Conservation (phyloP, 2,329 filamentous ascomycete genomes). For the Elsinoe fawcettii region DNA sequence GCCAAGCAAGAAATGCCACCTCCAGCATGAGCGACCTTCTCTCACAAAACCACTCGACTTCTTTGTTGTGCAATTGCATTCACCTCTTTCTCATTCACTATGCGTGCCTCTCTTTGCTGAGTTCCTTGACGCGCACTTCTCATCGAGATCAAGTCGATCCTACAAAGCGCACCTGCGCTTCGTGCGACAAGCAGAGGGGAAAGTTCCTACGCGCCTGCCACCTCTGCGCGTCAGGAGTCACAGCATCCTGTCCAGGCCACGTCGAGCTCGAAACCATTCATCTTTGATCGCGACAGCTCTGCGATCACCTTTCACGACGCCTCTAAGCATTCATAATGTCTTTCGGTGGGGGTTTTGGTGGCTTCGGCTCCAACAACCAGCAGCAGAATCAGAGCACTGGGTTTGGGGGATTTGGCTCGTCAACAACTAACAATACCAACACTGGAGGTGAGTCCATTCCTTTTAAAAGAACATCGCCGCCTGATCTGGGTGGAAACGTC, state of each 20-base stretch:
- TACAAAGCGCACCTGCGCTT: not conserved
- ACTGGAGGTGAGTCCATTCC: constrained; percentile 22
- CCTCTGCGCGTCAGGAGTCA: constrained; percentile 15
- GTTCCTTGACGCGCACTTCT: not conserved
- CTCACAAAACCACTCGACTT: not conserved
- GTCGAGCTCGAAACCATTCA: not conserved
- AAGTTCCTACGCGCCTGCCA: constrained; percentile 6
- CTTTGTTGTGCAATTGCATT: not conserved
- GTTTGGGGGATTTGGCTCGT: constrained; percentile 40
- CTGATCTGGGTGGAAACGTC: not conserved
- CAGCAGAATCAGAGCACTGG: constrained; percentile 64
- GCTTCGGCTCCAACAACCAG: constrained; percentile 72
- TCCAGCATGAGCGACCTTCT: not conserved
- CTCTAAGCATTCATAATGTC: constrained; percentile 15
- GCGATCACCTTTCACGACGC: not conserved
- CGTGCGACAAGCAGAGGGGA: not conserved
- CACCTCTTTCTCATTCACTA: not conserved
- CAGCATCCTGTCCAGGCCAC: not conserved
- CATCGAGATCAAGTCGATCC: not conserved
- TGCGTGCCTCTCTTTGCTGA: not conserved
- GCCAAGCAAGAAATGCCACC: constrained; percentile 10
- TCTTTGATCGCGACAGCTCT: not conserved
- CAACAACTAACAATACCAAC: constrained; percentile 15
- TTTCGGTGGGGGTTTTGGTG: constrained; percentile 15
- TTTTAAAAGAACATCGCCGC: not conserved